These are phyloP conservation scores for Schizochytrium sp. DNA, from an alignment of 108 stramenopile species.

Conservation along the genomic window DNA sequence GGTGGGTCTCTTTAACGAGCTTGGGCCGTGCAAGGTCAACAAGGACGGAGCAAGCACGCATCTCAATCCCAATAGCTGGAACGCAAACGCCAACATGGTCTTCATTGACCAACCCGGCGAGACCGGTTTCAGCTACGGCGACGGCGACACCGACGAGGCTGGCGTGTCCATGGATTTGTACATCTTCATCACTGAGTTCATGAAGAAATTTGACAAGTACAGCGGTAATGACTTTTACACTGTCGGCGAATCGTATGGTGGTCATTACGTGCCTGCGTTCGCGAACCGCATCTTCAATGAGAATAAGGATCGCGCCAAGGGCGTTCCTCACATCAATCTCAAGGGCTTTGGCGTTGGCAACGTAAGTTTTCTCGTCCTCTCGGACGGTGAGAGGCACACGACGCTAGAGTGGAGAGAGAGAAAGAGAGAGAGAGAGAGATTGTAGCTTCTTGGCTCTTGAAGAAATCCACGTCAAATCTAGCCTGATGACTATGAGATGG, in stretches of 20 bases:
- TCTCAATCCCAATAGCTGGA: constrained; percentile 80
- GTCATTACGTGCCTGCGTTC: constrained; percentile 90
- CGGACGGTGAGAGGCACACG: too few species aligned
- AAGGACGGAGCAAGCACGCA: constrained; percentile 66
- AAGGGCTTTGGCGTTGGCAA: constrained; percentile 80
- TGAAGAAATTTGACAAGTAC: constrained; percentile 67
- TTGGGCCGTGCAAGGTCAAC: constrained; percentile 86
- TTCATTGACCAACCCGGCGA: constrained; percentile 81
- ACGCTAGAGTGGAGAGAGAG: too few species aligned
- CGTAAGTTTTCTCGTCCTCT: not conserved
- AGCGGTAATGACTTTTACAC: constrained; percentile 48
- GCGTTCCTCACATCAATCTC: constrained; percentile 57
- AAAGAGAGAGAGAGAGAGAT: too few species aligned
- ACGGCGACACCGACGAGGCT: constrained; percentile 67
- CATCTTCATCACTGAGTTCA: constrained; percentile 82
- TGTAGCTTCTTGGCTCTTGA: too few species aligned
- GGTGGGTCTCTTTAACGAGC: constrained; percentile 79
- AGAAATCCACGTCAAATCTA: too few species aligned
- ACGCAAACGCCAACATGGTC: constrained; percentile 81
- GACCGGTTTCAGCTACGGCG: constrained; percentile 86
- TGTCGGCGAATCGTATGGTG: constrained; percentile 70
- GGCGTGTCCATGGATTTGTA: constrained; percentile 89
- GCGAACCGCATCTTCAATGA: constrained; percentile 58
- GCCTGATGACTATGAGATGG: too few species aligned
- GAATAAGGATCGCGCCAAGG: constrained; percentile 50